A percentile compares a stretch with the other conserved stretches of the same genome.
Conservation (phyloP, 2,329 filamentous ascomycete species). For the Epichloe scottii region DNA sequence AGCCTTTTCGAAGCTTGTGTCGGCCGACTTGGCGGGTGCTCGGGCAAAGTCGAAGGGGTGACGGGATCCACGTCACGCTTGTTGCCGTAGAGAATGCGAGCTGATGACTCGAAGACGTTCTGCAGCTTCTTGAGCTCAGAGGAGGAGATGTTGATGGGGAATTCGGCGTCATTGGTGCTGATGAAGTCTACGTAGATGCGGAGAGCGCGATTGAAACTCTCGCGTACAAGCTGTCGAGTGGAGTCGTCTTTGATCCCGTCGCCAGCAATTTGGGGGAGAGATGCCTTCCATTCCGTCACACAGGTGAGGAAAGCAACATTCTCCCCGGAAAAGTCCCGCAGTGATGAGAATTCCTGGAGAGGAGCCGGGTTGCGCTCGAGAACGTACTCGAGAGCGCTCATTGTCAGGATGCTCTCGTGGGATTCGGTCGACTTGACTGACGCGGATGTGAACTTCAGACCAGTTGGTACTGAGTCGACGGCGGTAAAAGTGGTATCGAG, state of each 20-base stretch:
- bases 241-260: conserved; percentile 11
- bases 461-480: conserved; percentile 15
- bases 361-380: conserved; percentile 45
- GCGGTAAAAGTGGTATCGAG: conserved; percentile 12
- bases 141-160: conserved; percentile 52
- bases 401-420: conserved; percentile 38
- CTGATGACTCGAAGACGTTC: conserved; percentile 40
- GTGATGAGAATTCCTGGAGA: conserved; percentile 51
- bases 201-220: conserved; percentile 44
- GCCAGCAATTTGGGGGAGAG: conserved; percentile 14
- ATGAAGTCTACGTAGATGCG: conserved; percentile 50
- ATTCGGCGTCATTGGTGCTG: conserved; percentile 45
- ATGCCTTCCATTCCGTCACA: conserved; percentile 43
- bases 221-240: conserved; percentile 22
- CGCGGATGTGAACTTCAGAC: conserved; percentile 21
- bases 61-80: conserved; percentile 22
- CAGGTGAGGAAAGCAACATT: conserved; percentile 55
- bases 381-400: conserved; percentile 49
- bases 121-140: conserved; percentile 38
- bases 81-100: conserved; percentile 29
- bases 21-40: neutral
- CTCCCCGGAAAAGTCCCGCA: conserved; percentile 56
- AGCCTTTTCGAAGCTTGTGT: neutral
- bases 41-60: conserved; percentile 21
- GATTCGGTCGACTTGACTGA: conserved; percentile 13